Percentiles rank a stretch among this genome's conserved stretches.
phyloP scores from a whole-genome alignment of 2,329 filamentous ascomycete genomes.

The Myriosclerotinia curreyana region DNA sequence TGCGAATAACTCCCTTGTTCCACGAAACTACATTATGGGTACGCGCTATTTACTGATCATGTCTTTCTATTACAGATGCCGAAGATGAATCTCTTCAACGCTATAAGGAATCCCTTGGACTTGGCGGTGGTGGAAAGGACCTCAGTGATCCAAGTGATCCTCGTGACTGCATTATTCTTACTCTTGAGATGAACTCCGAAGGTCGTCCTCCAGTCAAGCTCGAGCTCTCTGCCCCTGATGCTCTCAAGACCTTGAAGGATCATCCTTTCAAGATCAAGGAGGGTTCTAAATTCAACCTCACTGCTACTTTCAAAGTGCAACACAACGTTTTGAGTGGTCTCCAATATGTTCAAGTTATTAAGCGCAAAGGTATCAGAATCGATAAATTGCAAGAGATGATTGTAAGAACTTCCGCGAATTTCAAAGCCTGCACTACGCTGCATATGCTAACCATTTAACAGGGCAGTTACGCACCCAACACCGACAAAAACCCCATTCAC shows the following conservation, averaged over 20 bases:
- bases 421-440: not conserved
- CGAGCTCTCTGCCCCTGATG: conserved; percentile 72
- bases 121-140: conserved; percentile 67
- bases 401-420: conserved; percentile 54
- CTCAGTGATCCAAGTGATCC: conserved; percentile 76
- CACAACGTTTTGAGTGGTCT: conserved; percentile 92
- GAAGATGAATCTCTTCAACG: conserved; percentile 92
- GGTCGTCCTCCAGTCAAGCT: conserved; percentile 84
- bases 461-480: conserved; percentile 93
- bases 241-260: conserved; percentile 75
- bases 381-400: conserved; percentile 99
- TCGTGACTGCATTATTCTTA: conserved; percentile 89
- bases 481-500: conserved; percentile 79
- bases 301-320: conserved; percentile 90
- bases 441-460: conserved; percentile 40
- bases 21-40: not conserved
- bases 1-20: not conserved
- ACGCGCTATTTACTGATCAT: not conserved
- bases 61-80: conserved; percentile 29
- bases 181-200: conserved; percentile 80
- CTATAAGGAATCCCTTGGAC: conserved; percentile 95
- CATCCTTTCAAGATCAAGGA: conserved; percentile 98
- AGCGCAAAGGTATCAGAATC: conserved; percentile 79
- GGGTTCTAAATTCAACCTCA: conserved; percentile 90
- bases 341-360: conserved; percentile 93